These are phyloP conservation scores for Macaranga tanarius DNA, from an alignment of 441 rosid species.

Conservation along the genomic window DNA sequence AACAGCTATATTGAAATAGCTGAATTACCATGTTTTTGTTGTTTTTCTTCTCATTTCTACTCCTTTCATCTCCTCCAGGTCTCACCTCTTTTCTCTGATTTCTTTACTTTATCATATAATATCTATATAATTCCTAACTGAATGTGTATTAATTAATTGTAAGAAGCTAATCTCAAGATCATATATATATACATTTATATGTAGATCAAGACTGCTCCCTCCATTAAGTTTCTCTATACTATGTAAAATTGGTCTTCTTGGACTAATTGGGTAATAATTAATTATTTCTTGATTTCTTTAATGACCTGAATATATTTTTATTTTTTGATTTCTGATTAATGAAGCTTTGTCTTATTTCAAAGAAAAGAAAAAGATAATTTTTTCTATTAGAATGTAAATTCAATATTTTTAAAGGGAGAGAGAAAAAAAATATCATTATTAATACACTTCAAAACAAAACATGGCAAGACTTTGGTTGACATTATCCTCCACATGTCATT, in stretches of 20 bases:
- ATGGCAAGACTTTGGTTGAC: too few species aligned
- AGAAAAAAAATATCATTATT: too few species aligned
- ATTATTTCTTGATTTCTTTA: too few species aligned
- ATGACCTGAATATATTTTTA: too few species aligned
- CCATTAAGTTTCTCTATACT: constrained; percentile 24
- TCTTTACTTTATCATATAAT: background rate
- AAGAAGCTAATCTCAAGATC: background rate
- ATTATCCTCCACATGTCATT: too few species aligned
- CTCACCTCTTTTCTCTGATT: background rate
- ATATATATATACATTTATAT: background rate
- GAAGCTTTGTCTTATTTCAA: too few species aligned
- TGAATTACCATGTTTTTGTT: constrained; percentile 30
- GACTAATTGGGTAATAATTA: constrained; percentile 23
- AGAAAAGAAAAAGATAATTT: too few species aligned
- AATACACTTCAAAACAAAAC: too few species aligned
- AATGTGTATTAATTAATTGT: background rate
- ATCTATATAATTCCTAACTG: background rate
- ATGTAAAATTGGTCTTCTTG: constrained; percentile 31
- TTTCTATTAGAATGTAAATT: too few species aligned
- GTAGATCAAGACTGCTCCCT: constrained; percentile 29
- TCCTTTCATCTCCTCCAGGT: constrained; percentile 34
- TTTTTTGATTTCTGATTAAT: too few species aligned
- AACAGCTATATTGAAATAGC: constrained; percentile 28
- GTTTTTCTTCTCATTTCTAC: constrained; percentile 30
- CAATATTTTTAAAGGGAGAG: too few species aligned